A percentile compares a stretch with the other conserved stretches of the same genome.
Evolutionary conservation across 768 basidiomycete genomes (phyloP).

Genomic region (Lyophyllum shimeji): DNA sequence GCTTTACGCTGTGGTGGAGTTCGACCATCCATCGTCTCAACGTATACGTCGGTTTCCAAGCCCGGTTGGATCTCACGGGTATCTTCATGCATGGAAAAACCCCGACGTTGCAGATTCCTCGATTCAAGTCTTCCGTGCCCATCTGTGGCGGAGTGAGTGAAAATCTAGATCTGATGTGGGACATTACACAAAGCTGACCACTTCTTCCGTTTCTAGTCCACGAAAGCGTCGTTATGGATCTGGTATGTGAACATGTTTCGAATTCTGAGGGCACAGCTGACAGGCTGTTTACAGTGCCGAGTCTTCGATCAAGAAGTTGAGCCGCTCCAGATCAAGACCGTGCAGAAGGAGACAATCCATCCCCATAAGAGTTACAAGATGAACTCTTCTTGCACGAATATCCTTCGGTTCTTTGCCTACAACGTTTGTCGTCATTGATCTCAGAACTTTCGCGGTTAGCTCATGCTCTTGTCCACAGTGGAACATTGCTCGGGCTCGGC

Average conservation of each 20-base stretch:
- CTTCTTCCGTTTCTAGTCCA: slow-evolving; percentile 51
- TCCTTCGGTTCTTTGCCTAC: slow-evolving; percentile 93
- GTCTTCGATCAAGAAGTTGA: slow-evolving; percentile 99
- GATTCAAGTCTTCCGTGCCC: slow-evolving; percentile 99
- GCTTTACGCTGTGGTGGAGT: slow-evolving; percentile 99
- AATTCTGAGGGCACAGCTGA: slow-evolving; percentile 3
- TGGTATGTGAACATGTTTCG: slow-evolving; percentile 41
- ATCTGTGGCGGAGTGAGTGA: slow-evolving; percentile 96
- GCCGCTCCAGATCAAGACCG: slow-evolving; percentile 97
- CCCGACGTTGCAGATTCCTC: slow-evolving; percentile 95
- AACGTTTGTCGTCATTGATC: slow-evolving; percentile 44
- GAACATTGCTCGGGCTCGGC: slow-evolving; percentile 83
- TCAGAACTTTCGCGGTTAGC: not conserved
- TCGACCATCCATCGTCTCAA: slow-evolving; percentile 99
- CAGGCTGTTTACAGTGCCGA: slow-evolving; percentile 62
- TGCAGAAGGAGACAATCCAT: slow-evolving; percentile 99
- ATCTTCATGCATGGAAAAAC: slow-evolving; percentile 99
- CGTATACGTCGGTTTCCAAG: slow-evolving; percentile 99
- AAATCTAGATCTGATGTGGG: slow-evolving; percentile 24
- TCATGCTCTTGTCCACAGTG: slow-evolving; percentile 49
- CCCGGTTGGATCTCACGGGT: slow-evolving; percentile 96
- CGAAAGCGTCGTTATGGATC: slow-evolving; percentile 90
- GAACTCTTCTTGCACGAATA: slow-evolving; percentile 99
- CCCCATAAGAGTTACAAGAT: slow-evolving; percentile 99
- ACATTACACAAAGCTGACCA: slow-evolving; percentile 10